Evolutionary conservation across 352 stramenopile species (phyloP), one percentile per base, ranked within the genome.

Genomic region (Phytophthora tentaculata): DNA sequence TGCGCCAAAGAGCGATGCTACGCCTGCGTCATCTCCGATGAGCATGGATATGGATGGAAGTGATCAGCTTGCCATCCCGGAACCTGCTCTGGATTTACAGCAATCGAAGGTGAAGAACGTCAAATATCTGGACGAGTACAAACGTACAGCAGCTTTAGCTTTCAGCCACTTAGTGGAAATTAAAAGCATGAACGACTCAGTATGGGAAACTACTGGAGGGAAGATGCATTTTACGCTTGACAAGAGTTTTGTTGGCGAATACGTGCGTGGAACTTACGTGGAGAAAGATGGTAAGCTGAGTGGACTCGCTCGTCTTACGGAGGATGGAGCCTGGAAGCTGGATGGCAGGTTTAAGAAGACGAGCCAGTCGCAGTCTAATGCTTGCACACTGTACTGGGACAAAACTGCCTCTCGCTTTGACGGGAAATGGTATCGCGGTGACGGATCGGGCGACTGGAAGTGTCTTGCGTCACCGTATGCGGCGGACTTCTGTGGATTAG

Each of bases 341-440:
- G 68, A 89, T 37, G 89, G 83, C 9, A 76, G 60, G 39, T 95
- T 86, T 60, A 92, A 92, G 53, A 91, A 93, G 56, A 44, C 71
- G 4, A 78, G 68, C 1, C 84, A 93, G 49, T 85, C 83, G 0
- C 82, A 91, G 55, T 84, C 85, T 16, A 95, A 96, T 44, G 83
- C 86, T 13, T 79, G 91, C 8, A 76, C 79, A 16, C 58, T 95
- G 5, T 77, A 86, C 52, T 95, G 86, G 82, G 73, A 93, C 51
- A 67, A 73, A 10, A 63, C 43, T 26, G 67, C 73, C 23, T 79
- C 80, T 20, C 81, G 83, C 19, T 94, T 96, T 58, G 76, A 92
- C 44, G 89, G 89, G 3, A 92, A 94, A 62, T 96, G 86, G 86
- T 95, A 86, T 71, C 87, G 89, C 19, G 89, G 89, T 24, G 88